A percentile compares a stretch with the other conserved stretches of the same genome.
Evolutionary conservation across 495 filamentous ascomycete genomes (phyloP).

Genomic region (Tetracladium setigerum): DNA sequence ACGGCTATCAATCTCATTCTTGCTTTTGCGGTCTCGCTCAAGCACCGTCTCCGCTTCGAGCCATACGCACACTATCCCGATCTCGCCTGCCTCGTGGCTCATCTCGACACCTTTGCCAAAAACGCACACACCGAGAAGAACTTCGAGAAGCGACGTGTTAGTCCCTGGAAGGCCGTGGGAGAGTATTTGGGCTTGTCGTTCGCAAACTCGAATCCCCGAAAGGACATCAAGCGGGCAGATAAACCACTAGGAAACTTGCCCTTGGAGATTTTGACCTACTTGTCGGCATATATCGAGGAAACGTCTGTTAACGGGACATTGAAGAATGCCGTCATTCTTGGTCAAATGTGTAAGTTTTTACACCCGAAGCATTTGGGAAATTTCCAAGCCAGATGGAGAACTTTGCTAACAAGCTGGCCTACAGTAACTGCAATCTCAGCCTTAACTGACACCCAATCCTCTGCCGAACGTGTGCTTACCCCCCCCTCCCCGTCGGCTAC

Average conservation of each 20-base stretch:
- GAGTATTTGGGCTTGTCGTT: constrained; percentile 66
- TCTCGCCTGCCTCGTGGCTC: constrained; percentile 45
- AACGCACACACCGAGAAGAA: constrained; percentile 49
- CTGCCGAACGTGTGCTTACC: constrained; percentile 73
- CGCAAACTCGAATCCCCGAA: constrained; percentile 64
- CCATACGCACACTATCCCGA: constrained; percentile 72
- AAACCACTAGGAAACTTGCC: constrained; percentile 66
- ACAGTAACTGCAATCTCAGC: constrained; percentile 38
- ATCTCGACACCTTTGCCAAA: constrained; percentile 65
- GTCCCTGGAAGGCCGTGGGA: constrained; percentile 52
- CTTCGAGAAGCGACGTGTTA: constrained; percentile 29
- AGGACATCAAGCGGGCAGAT: constrained; percentile 57
- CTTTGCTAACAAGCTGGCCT: neutral
- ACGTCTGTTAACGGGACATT: constrained; percentile 47
- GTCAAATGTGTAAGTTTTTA: constrained; percentile 16
- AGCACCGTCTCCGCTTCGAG: constrained; percentile 85
- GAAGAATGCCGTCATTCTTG: constrained; percentile 23
- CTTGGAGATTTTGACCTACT: constrained; percentile 67
- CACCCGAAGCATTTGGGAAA: too few relatives aligned
- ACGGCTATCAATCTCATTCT: constrained; percentile 76
- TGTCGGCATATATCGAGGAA: constrained; percentile 58
- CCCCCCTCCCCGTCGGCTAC: constrained; percentile 79
- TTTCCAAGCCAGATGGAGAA: too few relatives aligned
- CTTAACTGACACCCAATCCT: constrained; percentile 66
- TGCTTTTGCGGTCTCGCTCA: constrained; percentile 68